A percentile compares a stretch with the other conserved stretches of the same genome.
phyloP scores from a whole-genome alignment of 352 stramenopile genomes.

The Globisporangium canariense region DNA sequence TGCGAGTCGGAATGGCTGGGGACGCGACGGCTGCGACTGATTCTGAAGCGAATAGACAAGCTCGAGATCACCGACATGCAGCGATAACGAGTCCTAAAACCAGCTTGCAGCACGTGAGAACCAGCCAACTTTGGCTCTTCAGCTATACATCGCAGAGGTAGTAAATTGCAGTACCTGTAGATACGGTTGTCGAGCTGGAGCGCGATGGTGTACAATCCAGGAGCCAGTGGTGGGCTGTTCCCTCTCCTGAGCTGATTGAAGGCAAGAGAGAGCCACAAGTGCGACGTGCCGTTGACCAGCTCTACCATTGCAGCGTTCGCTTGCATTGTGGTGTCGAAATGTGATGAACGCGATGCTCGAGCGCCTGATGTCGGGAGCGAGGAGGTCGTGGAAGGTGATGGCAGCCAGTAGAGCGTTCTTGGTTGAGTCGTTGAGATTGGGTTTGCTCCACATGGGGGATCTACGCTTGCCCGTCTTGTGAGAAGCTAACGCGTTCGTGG shows the following conservation, averaged over 20 bases:
- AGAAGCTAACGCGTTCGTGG: slow-evolving; percentile 6
- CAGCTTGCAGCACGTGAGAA: not conserved
- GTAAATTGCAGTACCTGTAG: slow-evolving; percentile 5
- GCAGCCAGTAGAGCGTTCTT: not conserved
- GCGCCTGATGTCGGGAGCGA: not conserved
- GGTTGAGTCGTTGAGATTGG: not conserved
- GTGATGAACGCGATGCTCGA: not conserved
- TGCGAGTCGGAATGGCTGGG: slow-evolving; percentile 1
- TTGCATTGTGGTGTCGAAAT: slow-evolving; percentile 2
- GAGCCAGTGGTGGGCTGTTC: not conserved
- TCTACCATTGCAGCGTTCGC: not conserved
- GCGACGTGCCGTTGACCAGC: not conserved
- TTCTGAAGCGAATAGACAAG: not conserved
- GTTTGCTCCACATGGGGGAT: slow-evolving; percentile 9
- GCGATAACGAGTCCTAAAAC: slow-evolving; percentile 2
- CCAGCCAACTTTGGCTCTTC: not conserved
- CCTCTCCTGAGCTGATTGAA: slow-evolving; percentile 1
- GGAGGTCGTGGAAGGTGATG: slow-evolving; percentile 3
- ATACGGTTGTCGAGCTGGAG: slow-evolving; percentile 12
- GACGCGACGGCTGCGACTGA: not conserved
- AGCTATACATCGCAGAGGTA: too few species aligned
- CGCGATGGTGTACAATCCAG: slow-evolving; percentile 4
- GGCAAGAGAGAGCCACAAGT: slow-evolving; percentile 6
- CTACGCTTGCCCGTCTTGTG: not conserved
- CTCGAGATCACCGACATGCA: slow-evolving; percentile 9